phyloP scores from a whole-genome alignment of 2,329 filamentous ascomycete genomes.

The Cercospora sesami region DNA sequence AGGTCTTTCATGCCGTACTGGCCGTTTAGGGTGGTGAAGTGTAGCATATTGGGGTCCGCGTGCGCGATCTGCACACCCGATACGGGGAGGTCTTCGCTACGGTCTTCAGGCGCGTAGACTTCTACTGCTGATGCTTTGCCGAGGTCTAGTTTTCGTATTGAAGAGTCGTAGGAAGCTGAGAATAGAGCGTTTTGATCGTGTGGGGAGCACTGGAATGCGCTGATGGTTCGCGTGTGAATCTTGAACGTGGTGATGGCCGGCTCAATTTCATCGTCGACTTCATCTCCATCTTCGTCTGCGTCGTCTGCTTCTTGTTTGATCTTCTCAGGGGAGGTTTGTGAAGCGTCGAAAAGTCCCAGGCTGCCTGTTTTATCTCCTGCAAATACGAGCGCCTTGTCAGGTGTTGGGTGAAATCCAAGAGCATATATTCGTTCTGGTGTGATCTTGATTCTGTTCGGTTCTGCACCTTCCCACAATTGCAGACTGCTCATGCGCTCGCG shows the following conservation, averaged over 20 bases:
- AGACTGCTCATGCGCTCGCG: conserved; percentile 75
- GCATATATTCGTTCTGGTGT: conserved; percentile 85
- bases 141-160: conserved; percentile 82
- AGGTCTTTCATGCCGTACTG: conserved; percentile 78
- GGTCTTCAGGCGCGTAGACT: conserved; percentile 72
- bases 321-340: conserved; percentile 58
- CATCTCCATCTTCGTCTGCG: conserved; percentile 66
- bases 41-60: conserved; percentile 69
- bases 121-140: conserved; percentile 76
- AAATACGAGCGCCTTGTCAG: conserved; percentile 84
- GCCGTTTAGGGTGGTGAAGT: conserved; percentile 85
- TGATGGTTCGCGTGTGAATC: conserved; percentile 83
- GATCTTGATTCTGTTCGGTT: conserved; percentile 84
- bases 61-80: conserved; percentile 79
- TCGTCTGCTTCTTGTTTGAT: conserved; percentile 52
- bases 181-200: conserved; percentile 73
- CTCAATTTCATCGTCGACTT: conserved; percentile 62
- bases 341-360: conserved; percentile 86
- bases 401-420: conserved; percentile 82
- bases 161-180: conserved; percentile 89
- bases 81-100: conserved; percentile 71
- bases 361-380: conserved; percentile 93
- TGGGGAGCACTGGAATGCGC: conserved; percentile 75
- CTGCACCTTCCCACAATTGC: conserved; percentile 78
- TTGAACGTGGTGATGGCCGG: conserved; percentile 89